Evolutionary conservation across 2,329 filamentous ascomycete species (phyloP).

Genomic region (Westerdykella aurantiaca): DNA sequence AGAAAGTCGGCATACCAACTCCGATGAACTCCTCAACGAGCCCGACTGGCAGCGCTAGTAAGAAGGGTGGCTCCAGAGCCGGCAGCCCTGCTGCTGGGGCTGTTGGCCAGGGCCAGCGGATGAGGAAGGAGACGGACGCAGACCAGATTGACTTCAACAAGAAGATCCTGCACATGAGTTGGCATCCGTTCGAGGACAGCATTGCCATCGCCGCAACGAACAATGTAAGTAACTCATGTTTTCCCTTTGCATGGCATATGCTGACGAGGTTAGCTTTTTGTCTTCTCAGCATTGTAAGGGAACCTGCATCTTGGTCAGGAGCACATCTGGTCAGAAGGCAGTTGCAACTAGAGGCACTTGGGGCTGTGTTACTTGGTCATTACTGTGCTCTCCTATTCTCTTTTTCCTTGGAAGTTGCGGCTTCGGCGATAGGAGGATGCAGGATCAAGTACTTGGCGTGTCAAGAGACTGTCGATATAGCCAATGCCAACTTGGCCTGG

Average conservation of each 20-base stretch:
- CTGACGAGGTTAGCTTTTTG: constrained; percentile 45
- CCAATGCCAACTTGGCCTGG: constrained; percentile 10
- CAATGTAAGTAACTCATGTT: constrained; percentile 65
- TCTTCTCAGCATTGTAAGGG: constrained; percentile 50
- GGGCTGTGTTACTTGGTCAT: constrained; percentile 24
- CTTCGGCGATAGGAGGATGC: constrained; percentile 1
- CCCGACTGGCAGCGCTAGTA: constrained; percentile 65
- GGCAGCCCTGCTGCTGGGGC: constrained; percentile 72
- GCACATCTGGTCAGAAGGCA: constrained; percentile 18
- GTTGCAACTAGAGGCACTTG: constrained; percentile 24
- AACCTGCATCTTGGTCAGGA: constrained; percentile 15
- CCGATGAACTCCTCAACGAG: constrained; percentile 83
- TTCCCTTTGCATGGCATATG: constrained; percentile 5
- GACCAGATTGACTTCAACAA: constrained; percentile 99
- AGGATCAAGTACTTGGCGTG: constrained; percentile 5
- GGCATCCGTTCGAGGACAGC: constrained; percentile 99
- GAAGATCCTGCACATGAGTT: constrained; percentile 99
- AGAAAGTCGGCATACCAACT: constrained; percentile 97
- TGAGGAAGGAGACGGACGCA: constrained; percentile 98
- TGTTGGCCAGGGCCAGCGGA: constrained; percentile 76
- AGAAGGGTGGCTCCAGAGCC: constrained; percentile 83
- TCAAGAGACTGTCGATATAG: constrained; percentile 20
- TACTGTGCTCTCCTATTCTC: constrained; percentile 23
- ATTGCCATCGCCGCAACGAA: constrained; percentile 99
- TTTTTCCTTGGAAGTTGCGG: constrained; percentile 17